Evolutionary conservation across 192 early-diverging fungal genomes (phyloP).

Genomic region (Coemansia sp.): DNA sequence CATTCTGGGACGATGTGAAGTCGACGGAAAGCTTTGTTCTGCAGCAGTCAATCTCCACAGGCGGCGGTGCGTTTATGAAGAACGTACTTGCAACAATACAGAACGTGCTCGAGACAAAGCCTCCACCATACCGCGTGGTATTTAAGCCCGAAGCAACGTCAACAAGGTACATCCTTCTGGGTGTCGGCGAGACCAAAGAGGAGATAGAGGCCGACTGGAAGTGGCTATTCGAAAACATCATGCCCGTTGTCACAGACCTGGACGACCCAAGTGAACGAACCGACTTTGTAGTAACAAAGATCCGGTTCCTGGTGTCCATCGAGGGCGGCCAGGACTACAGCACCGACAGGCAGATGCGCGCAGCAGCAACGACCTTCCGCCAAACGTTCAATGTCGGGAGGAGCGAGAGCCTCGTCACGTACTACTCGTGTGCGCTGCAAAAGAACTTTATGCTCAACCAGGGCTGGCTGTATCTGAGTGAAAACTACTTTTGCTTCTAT

Average conservation of each 20-base stretch:
- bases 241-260: slow-evolving; percentile 66
- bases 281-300: slow-evolving; percentile 87
- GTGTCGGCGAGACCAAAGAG: slow-evolving; percentile 78
- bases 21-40: slow-evolving; percentile 65
- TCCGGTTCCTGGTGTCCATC: slow-evolving; percentile 80
- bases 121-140: slow-evolving; percentile 86
- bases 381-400: slow-evolving; percentile 82
- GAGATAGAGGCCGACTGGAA: slow-evolving; percentile 87
- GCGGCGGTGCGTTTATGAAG: slow-evolving; percentile 58
- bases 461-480: slow-evolving; percentile 97
- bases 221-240: slow-evolving; percentile 83
- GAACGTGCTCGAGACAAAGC: slow-evolving; percentile 93
- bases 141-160: slow-evolving; percentile 62
- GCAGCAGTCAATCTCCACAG: slow-evolving; percentile 64
- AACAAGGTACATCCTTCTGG: slow-evolving; percentile 74
- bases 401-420: slow-evolving; percentile 87
- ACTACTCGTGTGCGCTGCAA: slow-evolving; percentile 92
- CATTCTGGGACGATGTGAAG: slow-evolving; percentile 69
- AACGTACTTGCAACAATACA: slow-evolving; percentile 87
- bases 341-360: slow-evolving; percentile 82
- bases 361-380: slow-evolving; percentile 83
- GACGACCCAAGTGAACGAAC: slow-evolving; percentile 79
- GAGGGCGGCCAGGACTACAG: slow-evolving; percentile 71
- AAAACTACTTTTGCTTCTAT: slow-evolving; percentile 93
- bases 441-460: slow-evolving; percentile 78